These are phyloP conservation scores for Nakazawaea sp. DNA, from an alignment of 805 yeast species.

Conservation along the genomic window DNA sequence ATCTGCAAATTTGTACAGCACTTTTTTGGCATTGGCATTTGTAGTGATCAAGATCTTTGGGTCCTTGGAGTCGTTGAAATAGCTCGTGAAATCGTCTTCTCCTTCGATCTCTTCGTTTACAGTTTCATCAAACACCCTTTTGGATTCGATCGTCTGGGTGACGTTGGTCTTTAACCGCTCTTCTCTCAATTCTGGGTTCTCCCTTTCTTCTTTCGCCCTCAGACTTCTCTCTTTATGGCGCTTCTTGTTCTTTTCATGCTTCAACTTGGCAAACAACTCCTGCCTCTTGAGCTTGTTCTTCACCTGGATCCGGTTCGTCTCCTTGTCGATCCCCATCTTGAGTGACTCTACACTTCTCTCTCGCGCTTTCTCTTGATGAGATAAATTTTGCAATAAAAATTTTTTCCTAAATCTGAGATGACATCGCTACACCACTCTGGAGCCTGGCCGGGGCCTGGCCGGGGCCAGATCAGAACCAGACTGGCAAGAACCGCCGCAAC, in stretches of 20 bases:
- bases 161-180: constrained; percentile 74
- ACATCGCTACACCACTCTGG: no score
- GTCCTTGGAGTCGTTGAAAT: constrained; percentile 45
- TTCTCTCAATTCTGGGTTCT: constrained; percentile 74
- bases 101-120: constrained; percentile 52
- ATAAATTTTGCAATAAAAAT: no score
- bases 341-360: no score
- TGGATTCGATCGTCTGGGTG: constrained; percentile 77
- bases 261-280: constrained; percentile 64
- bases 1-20: constrained; percentile 88
- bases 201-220: constrained; percentile 82
- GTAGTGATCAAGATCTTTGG: constrained; percentile 93
- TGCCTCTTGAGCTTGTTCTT: constrained; percentile 79
- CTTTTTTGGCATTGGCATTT: constrained; percentile 75
- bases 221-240: constrained; percentile 73
- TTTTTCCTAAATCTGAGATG: no score
- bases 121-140: constrained; percentile 84
- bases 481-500: no score
- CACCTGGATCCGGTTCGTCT: constrained; percentile 27
- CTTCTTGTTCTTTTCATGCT: constrained; percentile 67
- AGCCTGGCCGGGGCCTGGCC: no score
- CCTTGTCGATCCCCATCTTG: constrained; percentile 11
- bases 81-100: constrained; percentile 57
- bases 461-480: no score
- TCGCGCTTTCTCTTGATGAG: no score